Conservation (phyloP, 352 stramenopile genomes). For the Pilasporangium apinafurcum region DNA sequence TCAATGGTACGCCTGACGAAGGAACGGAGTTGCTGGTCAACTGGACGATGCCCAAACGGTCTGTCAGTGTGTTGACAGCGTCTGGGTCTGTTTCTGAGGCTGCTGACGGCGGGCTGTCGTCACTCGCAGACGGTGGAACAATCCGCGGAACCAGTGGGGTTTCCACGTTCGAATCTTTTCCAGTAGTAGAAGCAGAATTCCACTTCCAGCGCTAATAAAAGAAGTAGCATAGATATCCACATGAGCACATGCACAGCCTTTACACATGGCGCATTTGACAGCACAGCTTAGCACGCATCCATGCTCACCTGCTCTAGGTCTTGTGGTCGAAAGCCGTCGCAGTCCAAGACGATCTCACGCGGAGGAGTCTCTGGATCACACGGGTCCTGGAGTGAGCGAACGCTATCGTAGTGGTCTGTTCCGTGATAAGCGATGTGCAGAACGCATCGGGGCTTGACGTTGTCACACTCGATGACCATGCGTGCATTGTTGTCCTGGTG, state of each 20-base stretch:
- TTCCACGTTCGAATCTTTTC: no score
- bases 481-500: conserved; percentile 54
- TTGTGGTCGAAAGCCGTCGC: conserved; percentile 45
- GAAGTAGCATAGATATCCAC: background rate
- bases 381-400: conserved; percentile 39
- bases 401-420: conserved; percentile 82
- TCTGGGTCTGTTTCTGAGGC: background rate
- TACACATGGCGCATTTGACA: no score
- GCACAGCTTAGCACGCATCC: no score
- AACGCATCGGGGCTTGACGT: conserved; percentile 33
- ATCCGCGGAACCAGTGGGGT: no score
- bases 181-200: no score
- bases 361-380: conserved; percentile 25
- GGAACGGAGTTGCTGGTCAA: background rate
- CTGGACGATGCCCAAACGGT: conserved; percentile 1
- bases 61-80: background rate
- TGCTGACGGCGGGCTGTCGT: background rate
- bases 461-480: conserved; percentile 73
- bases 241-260: background rate
- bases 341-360: conserved; percentile 40
- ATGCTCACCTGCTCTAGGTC: conserved; percentile 67
- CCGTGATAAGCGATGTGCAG: conserved; percentile 65
- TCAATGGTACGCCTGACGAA: conserved; percentile 10
- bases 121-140: background rate
- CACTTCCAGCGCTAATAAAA: conserved; percentile 12